Percentiles rank a stretch among this genome's conserved stretches.
Evolutionary conservation across 805 yeast species (phyloP).

Genomic region (Ogataea kodamae): DNA sequence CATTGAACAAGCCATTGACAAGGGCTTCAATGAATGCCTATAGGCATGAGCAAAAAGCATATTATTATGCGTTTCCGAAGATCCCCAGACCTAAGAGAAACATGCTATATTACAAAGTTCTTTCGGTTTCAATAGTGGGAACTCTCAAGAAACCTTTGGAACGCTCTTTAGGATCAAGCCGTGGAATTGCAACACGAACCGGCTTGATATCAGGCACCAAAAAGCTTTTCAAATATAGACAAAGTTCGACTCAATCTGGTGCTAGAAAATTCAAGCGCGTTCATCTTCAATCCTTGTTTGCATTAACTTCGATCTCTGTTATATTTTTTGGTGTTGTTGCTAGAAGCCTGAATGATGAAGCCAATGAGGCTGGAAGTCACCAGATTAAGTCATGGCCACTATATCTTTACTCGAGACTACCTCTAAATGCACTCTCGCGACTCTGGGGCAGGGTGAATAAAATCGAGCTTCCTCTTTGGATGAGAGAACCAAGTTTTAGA

Average conservation of each 20-base stretch:
- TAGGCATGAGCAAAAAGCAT: slow-evolving; percentile 19
- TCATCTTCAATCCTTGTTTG: slow-evolving; percentile 44
- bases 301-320: slow-evolving; percentile 49
- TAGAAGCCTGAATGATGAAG: slow-evolving; percentile 27
- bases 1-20: slow-evolving; percentile 25
- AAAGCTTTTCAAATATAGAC: slow-evolving; percentile 22
- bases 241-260: slow-evolving; percentile 7
- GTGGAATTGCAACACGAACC: slow-evolving; percentile 6
- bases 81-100: slow-evolving; percentile 57
- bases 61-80: slow-evolving; percentile 44
- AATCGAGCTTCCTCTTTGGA: slow-evolving; percentile 80
- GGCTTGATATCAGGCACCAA: slow-evolving; percentile 27
- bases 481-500: slow-evolving; percentile 76
- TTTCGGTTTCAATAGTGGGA: slow-evolving; percentile 22
- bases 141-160: slow-evolving; percentile 21
- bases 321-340: slow-evolving; percentile 54
- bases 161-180: slow-evolving; percentile 13
- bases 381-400: slow-evolving; percentile 83
- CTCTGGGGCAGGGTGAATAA: slow-evolving; percentile 92
- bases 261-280: slow-evolving; percentile 13
- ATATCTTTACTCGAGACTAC: slow-evolving; percentile 84
- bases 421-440: slow-evolving; percentile 85
- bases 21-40: slow-evolving; percentile 23
- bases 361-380: slow-evolving; percentile 31
- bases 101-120: slow-evolving; percentile 43